These are phyloP conservation scores for Sporothrix brasiliensis DNA, from an alignment of 2,329 filamentous ascomycete species.

Conservation along the genomic window DNA sequence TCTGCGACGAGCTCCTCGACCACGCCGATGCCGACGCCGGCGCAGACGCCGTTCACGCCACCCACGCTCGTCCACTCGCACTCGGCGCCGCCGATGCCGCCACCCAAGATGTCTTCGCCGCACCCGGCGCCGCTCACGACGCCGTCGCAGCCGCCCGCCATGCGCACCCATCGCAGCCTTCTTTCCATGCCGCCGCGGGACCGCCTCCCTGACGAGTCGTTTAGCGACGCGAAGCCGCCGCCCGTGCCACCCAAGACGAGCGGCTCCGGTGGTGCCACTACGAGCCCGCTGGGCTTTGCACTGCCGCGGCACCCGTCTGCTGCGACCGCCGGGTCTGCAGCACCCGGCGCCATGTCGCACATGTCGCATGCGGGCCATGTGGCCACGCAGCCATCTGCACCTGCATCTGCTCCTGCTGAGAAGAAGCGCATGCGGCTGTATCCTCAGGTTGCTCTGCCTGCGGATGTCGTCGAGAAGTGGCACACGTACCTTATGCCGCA, in stretches of 20 bases:
- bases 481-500: slow-evolving; percentile 71
- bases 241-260: slow-evolving; percentile 33
- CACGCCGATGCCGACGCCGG: neutral
- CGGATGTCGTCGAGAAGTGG: slow-evolving; percentile 70
- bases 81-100: slow-evolving; percentile 20
- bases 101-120: neutral
- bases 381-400: neutral
- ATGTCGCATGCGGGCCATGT: neutral
- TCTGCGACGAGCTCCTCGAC: neutral
- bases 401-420: slow-evolving; percentile 18
- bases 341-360: neutral
- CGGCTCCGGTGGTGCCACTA: neutral
- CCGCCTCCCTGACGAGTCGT: slow-evolving; percentile 16
- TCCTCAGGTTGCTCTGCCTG: slow-evolving; percentile 60
- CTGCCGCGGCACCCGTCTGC: neutral
- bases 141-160: slow-evolving; percentile 6
- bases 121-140: neutral
- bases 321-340: neutral
- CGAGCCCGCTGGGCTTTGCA: neutral
- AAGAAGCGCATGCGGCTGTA: slow-evolving; percentile 44
- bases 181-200: slow-evolving; percentile 24
- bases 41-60: slow-evolving; percentile 6
- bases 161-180: slow-evolving; percentile 15
- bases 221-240: slow-evolving; percentile 23
- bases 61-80: slow-evolving; percentile 21